Evolutionary conservation across 768 basidiomycete genomes (phyloP), one percentile per base, ranked within the genome.

Genomic region (Trametes cubensis): DNA sequence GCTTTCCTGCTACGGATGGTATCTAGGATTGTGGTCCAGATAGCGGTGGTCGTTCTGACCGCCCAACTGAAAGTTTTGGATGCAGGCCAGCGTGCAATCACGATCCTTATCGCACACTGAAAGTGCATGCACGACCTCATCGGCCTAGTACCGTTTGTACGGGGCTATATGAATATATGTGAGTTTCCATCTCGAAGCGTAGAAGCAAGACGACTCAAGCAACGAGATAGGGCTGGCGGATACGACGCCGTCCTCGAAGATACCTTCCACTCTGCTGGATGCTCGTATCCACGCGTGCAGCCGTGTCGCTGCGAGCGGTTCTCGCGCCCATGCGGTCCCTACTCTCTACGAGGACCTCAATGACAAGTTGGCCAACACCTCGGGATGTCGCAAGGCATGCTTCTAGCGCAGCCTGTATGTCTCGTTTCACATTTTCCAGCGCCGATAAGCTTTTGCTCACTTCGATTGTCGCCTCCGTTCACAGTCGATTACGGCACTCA

Each of bases 251-350:
- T 46, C 40, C 6, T 56, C 34, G 20, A 34, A 5, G 15, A 45
- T 42, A 42, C 48, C 57, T 58, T 44, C 57, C 57, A 48, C 26
- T 58, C 41, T 44, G 11, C 25, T 26, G 57, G 57, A 50, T 14
- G n/a, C 13, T 41, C 40, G 40, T 10, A 34, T 40, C 39, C 49
- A 50, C 57, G 49, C 48, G 38, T 40, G 40, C 48, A 42, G 40
- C 17, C 10, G 18, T 10, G 39, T 14, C 10, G 57, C 50, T 58
- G 57, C 28, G 57, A 58, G 44, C 14, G 11, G 2, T 4, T 58
- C 57, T 50, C 57, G 57, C 57, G n/a, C 18, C 57, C 57, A 58
- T 58, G 57, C 48, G 57, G 57, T 50, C 57, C n/a, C 34, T 14
- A 20, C 38, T 21, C 21, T 34, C 39, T 26, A 49, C 15, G 51